Evolutionary conservation across 106 monocot genomes (phyloP).

Genomic region (Dioscorea zingiberensis): DNA sequence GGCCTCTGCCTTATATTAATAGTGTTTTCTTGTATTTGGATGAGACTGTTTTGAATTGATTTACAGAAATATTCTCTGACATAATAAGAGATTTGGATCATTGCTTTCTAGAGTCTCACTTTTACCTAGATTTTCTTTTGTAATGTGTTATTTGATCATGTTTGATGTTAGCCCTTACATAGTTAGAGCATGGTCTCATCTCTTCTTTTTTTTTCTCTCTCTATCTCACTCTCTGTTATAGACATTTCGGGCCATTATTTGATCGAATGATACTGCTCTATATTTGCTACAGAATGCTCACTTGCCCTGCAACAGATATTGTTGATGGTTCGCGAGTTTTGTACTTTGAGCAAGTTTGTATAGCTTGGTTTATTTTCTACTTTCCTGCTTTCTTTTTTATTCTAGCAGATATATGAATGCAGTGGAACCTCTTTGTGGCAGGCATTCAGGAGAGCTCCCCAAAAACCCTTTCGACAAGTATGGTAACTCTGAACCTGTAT

Average conservation of each 20-base stretch:
- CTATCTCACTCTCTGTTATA: too few relatives aligned
- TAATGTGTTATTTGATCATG: neutral
- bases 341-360: conserved; percentile 82
- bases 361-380: neutral
- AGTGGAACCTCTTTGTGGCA: conserved; percentile 14
- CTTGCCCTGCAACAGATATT: conserved; percentile 90
- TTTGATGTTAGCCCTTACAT: neutral
- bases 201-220: neutral
- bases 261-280: neutral
- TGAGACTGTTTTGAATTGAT: too few relatives aligned
- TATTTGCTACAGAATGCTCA: conserved; percentile 49
- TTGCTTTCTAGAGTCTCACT: too few relatives aligned
- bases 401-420: neutral
- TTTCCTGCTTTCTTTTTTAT: neutral
- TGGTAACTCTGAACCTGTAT: conserved; percentile 14
- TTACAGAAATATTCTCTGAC: too few relatives aligned
- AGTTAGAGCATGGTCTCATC: neutral
- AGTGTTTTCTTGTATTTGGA: too few relatives aligned
- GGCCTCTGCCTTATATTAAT: neutral
- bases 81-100: too few relatives aligned
- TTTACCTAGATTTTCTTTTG: neutral
- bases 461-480: conserved; percentile 98
- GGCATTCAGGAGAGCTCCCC: conserved; percentile 96
- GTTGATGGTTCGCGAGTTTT: conserved; percentile 89
- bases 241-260: neutral